Evolutionary conservation across 495 filamentous ascomycete species (phyloP), one percentile per base, ranked within the genome.

Genomic region (Stereocaulon alpinum): DNA sequence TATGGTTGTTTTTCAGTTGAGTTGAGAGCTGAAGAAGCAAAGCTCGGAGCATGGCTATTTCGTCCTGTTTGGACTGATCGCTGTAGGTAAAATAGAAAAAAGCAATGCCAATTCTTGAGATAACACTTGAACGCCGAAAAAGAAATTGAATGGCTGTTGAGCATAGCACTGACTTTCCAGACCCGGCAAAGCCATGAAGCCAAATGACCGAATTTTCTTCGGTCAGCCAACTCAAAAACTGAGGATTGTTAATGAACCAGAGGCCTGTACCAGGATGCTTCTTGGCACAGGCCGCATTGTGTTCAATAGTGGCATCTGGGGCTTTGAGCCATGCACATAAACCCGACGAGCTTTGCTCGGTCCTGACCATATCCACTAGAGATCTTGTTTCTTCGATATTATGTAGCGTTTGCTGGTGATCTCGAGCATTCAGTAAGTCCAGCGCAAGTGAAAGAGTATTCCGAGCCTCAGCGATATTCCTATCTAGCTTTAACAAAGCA

Each of bases 51-150:
- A 75, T 74, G 15, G 60, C 66, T 6, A 30, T 32, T 3, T 40
- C 53, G 50, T 68, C 60, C 52, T 66, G 67, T 42, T 73, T 74
- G 2, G 61, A 48, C 17, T 69, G 47, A 30, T 75, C 70, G 48
- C 41, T 70, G 48, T 74, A 75, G 0, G 66, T 64, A 52, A 75
- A 75, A 63, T 69, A 75, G 61, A 72, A 75, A 55, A 70, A 74
- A 2, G 66, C 70, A 34, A 75, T 64, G n/a, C 69, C 71, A 18
- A 69, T 55, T 2, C 20, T n/a, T 0, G 55, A n/a, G 18, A 60
- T 43, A 42, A 65, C 30, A 20, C 53, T 34, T 27, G 22, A 64
- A 42, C 65, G 55, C n/a, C 54, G 55, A n/a, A 68, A 54, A 12
- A 55, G 61, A 59, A 64, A 12, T 37, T 74, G 61, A 14, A 73